Conservation (phyloP, 202 grass and related monocot species). For the Thinopyrum obtusiflorum region DNA sequence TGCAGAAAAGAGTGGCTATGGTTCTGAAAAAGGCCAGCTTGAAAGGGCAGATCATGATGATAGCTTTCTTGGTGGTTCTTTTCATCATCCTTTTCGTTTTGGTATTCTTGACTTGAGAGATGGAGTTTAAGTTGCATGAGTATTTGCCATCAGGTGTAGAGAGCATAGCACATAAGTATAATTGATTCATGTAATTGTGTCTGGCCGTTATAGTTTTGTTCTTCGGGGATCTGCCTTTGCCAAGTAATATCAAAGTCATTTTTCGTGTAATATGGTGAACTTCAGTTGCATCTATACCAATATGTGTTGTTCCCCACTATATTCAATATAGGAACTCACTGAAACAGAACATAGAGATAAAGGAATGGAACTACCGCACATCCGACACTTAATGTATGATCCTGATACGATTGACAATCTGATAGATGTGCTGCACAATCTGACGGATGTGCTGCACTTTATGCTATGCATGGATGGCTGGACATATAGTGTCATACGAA, state of each 20-base stretch:
- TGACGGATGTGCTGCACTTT: too few species aligned
- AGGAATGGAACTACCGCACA: too few species aligned
- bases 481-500: too few species aligned
- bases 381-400: too few species aligned
- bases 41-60: slow-evolving; percentile 89
- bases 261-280: neutral
- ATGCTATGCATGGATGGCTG: too few species aligned
- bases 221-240: neutral
- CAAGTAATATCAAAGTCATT: neutral
- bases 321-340: neutral
- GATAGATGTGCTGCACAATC: too few species aligned
- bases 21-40: slow-evolving; percentile 86
- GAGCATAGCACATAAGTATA: slow-evolving; percentile 7
- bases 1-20: slow-evolving; percentile 91
- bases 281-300: neutral
- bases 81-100: slow-evolving; percentile 91
- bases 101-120: slow-evolving; percentile 75
- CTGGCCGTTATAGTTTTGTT: slow-evolving; percentile 3
- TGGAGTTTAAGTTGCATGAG: neutral
- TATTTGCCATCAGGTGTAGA: neutral
- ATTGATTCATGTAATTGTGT: slow-evolving; percentile 14
- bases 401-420: too few species aligned
- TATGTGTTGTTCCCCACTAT: neutral
- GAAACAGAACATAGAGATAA: too few species aligned
- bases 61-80: slow-evolving; percentile 76